Conservation (phyloP, 306 rosid genomes). For the Prunus fruticosa region DNA sequence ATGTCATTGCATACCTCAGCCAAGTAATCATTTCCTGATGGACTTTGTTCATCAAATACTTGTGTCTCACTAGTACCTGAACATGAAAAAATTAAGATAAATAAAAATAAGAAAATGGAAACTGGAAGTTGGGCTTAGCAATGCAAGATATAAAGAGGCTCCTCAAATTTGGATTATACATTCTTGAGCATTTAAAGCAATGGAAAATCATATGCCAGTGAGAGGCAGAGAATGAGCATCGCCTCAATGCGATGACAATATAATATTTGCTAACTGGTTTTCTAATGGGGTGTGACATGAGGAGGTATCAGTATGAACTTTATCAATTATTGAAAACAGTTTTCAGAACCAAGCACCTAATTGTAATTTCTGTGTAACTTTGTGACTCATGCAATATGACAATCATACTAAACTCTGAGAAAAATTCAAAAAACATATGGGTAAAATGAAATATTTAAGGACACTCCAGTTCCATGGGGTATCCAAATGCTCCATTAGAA, state of each 20-base stretch:
- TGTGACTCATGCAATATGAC: not conserved
- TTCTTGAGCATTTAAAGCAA: not conserved
- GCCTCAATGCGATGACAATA: not conserved
- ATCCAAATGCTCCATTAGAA: not conserved
- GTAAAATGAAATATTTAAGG: not conserved
- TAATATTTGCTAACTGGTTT: not conserved
- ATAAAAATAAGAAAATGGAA: not conserved
- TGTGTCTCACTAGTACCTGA: slow-evolving; percentile 79
- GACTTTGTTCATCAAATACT: slow-evolving; percentile 78
- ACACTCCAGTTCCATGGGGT: not conserved
- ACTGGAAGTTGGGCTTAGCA: not conserved
- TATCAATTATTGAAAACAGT: not conserved
- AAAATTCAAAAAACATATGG: not conserved
- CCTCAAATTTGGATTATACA: not conserved
- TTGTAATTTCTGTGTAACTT: not conserved
- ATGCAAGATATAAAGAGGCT: not conserved
- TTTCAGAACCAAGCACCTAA: not conserved
- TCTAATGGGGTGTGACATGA: not conserved
- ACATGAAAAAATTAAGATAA: slow-evolving; percentile 14
- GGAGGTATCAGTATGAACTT: not conserved
- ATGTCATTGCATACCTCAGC: slow-evolving; percentile 62
- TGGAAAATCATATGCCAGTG: not conserved
- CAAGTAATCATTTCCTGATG: slow-evolving; percentile 90
- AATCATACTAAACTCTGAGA: not conserved
- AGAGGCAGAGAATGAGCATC: not conserved